Percentiles rank a stretch among this genome's conserved stretches.
phyloP scores from a whole-genome alignment of 1,284 basidiomycete genomes.

The Irpex rosettiformis region DNA sequence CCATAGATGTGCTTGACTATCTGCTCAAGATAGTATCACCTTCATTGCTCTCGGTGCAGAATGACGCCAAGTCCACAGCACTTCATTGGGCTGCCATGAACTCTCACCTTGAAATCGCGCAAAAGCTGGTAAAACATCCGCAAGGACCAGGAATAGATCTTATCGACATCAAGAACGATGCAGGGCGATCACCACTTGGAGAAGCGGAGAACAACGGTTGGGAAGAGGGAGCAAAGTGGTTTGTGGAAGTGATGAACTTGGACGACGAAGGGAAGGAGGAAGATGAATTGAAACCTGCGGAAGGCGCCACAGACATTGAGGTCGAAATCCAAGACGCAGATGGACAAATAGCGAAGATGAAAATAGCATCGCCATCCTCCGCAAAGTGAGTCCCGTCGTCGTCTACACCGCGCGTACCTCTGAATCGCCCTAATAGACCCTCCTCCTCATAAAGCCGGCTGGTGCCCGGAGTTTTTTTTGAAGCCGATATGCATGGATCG shows the following conservation, averaged over 20 bases:
- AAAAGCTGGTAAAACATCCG: conserved; percentile 61
- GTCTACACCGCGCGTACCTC: no score
- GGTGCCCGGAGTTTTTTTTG: no score
- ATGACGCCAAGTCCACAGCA: conserved; percentile 72
- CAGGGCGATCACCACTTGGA: conserved; percentile 66
- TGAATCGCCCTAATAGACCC: no score
- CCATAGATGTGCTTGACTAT: conserved; percentile 66
- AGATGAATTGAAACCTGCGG: conserved; percentile 32
- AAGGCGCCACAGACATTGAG: conserved; percentile 39
- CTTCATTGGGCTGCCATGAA: conserved; percentile 90
- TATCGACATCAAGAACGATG: conserved; percentile 70
- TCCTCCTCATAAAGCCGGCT: not conserved
- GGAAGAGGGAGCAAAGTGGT: conserved; percentile 78
- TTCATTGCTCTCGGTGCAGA: conserved; percentile 55
- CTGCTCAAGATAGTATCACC: conserved; percentile 63
- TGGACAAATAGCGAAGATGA: conserved; percentile 59
- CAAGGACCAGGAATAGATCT: conserved; percentile 57
- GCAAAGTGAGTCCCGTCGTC: conserved; percentile 7
- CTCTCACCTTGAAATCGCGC: conserved; percentile 62
- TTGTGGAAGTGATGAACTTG: conserved; percentile 73
- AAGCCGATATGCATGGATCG: no score
- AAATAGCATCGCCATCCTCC: conserved; percentile 31
- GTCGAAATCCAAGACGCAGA: conserved; percentile 70
- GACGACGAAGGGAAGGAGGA: conserved; percentile 44
- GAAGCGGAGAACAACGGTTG: conserved; percentile 76